Evolutionary conservation across 495 filamentous ascomycete species (phyloP), one percentile per base, ranked within the genome.

Genomic region (Jackrogersella multiformis): DNA sequence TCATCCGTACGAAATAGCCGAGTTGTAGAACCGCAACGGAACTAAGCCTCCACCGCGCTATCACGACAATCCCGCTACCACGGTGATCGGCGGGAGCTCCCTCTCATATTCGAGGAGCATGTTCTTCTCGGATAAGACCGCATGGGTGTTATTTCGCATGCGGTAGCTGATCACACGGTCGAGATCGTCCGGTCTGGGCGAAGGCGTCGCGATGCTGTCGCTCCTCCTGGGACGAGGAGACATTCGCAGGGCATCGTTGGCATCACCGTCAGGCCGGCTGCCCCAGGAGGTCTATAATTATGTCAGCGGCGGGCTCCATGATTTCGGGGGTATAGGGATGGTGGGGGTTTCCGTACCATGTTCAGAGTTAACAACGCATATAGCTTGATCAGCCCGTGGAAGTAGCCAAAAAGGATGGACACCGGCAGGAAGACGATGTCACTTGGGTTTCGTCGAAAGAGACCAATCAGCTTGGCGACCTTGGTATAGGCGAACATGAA

Each of bases 221-320:
- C 79, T 80, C 57, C 77, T 80, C 42, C 71, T 74, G 15, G 81
- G 81, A 66, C 80, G 80, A 56, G 76, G 80, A 45, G 80, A 77
- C 79, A 88, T 82, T 55, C 86, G 82, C 49, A 80, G 74, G 23
- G 76, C 80, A 72, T 88, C 84, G 78, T 89, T 85, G 45, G 82
- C 77, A 69, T 90, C 88, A 52, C 87, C 88, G 56, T 89, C 87
- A 38, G 85, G 85, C 59, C 88, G 84, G 64, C 86, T 89, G 49
- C 88, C 88, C 88, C 88, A 90, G 4, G 88, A 88, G 24, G 88
- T 90, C 87, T 90, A 64, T 88, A 58, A 42, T 38, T 18, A 63
- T 38, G 58, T 78, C 24, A 78, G 76, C 59, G 8, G n/a, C 4
- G 38, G 5, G 7, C 20, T 42, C 39, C n/a, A 52, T 26, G 0